Evolutionary conservation across 2,329 filamentous ascomycete species (phyloP).

Genomic region (Penicillium hordei): DNA sequence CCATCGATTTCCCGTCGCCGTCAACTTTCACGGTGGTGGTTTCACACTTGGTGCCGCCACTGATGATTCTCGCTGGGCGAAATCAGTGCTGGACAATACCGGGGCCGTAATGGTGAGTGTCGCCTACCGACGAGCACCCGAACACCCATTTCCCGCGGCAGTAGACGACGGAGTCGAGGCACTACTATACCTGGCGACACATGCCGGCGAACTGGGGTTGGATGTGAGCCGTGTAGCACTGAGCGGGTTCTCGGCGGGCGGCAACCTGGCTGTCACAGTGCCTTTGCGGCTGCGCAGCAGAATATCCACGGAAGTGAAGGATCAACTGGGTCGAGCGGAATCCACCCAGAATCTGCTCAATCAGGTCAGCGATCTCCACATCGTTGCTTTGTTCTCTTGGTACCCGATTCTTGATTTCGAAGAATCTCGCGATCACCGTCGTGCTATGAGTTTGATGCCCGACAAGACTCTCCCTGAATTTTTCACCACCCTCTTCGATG

Average conservation of each 20-base stretch:
- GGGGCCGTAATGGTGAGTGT: slow-evolving; percentile 61
- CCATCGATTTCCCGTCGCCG: slow-evolving; percentile 56
- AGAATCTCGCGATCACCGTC: slow-evolving; percentile 58
- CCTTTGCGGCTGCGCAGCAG: slow-evolving; percentile 56
- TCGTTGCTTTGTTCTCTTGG: slow-evolving; percentile 60
- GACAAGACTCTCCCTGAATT: slow-evolving; percentile 50
- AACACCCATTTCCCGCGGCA: slow-evolving; percentile 61
- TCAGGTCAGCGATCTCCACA: slow-evolving; percentile 46
- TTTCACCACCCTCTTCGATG: slow-evolving; percentile 52
- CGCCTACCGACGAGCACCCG: slow-evolving; percentile 61
- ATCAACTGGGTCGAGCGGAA: slow-evolving; percentile 30
- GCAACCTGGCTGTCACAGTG: slow-evolving; percentile 63
- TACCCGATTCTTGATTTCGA: slow-evolving; percentile 65
- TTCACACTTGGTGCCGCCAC: slow-evolving; percentile 61
- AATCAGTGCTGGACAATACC: slow-evolving; percentile 55
- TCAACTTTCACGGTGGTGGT: slow-evolving; percentile 66
- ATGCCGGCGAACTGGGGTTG: slow-evolving; percentile 57
- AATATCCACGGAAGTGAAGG: slow-evolving; percentile 22
- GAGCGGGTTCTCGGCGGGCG: slow-evolving; percentile 63
- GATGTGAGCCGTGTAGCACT: slow-evolving; percentile 59
- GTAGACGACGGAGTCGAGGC: slow-evolving; percentile 65
- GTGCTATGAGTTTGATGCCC: slow-evolving; percentile 55
- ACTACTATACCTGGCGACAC: slow-evolving; percentile 57
- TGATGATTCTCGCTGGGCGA: slow-evolving; percentile 62
- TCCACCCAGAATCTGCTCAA: slow-evolving; percentile 39